Base-by-base conservation (phyloP, 2,329 filamentous ascomycete genomes). In the Aspergillus ruber region DNA sequence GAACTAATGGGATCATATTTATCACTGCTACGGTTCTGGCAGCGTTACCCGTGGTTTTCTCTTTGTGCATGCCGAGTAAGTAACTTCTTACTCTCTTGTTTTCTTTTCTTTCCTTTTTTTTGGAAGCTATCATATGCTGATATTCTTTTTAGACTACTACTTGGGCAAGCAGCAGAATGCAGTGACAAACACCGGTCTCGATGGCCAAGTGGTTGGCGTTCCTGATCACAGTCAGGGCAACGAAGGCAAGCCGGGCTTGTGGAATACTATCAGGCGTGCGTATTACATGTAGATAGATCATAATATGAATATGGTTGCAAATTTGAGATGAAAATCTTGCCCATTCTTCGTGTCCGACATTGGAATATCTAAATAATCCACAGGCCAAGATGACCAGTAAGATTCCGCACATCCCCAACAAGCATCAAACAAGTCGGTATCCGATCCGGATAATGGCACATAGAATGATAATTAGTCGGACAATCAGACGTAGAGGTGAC, bases 51-150 rank as follows among this genome's bases (percentile, higher is more conserved):
- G 39, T 70, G 0, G 43, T 71, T 23, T 67, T 65, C 3, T 56
- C 67, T 1, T 56, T 73, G 18, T 70, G 69, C 52, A 71, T 72
- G 69, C 69, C 71, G 17, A 25, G 40, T 42, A 42, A 25, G 20
- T 25, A n/a, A 3, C 15, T 18, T 29, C n/a, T 8, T 17, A 13
- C 23, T 42, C 21, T 5, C 3, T 21, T 20, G 4, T 20, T 3
- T 20, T 20, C 20, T 20, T 3, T 25, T 25, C n/a, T n/a, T n/a
- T n/a, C n/a, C n/a, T n/a, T n/a, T n/a, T n/a, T 25, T 3, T 9
- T 27, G 9, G 1, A 10, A 21, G 10, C 21, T 4, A 15, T 25
- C 1, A 8, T 15, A 13, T 15, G 13, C 18, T 25, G 2, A 25
- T 25, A 29, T n/a, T 13, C 5, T n/a, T 10, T 42, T 3, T 25